Evolutionary conservation across 1,284 basidiomycete species (phyloP).

Genomic region (Porodaedalea pini): DNA sequence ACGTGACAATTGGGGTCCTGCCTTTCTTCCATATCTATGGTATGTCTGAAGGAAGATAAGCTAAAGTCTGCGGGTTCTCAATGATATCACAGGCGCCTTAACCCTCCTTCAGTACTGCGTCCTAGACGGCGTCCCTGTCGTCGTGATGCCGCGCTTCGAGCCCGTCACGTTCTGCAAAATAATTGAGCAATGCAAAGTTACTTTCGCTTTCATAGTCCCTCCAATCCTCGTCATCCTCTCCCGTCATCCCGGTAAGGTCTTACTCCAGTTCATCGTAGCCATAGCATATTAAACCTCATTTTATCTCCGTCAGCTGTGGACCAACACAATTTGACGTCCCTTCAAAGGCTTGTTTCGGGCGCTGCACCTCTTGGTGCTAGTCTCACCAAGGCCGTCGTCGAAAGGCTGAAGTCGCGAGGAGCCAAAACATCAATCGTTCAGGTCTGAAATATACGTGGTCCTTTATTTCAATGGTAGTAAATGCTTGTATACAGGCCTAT

Average conservation of each 20-base stretch:
- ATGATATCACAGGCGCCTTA: constrained; percentile 38
- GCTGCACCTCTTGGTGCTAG: constrained; percentile 78
- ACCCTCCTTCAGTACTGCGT: constrained; percentile 63
- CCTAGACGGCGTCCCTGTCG: constrained; percentile 51
- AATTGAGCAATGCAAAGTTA: constrained; percentile 64
- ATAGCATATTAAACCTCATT: not conserved
- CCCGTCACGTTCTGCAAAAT: constrained; percentile 65
- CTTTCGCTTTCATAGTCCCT: constrained; percentile 70
- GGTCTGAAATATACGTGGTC: constrained; percentile 32
- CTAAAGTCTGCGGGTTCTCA: not conserved
- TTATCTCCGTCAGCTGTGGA: constrained; percentile 43
- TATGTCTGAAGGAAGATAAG: constrained; percentile 23
- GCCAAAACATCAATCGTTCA: constrained; percentile 38
- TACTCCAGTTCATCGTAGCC: not conserved
- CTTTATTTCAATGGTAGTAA: constrained; percentile 1
- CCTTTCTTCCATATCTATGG: constrained; percentile 64
- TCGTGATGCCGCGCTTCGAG: constrained; percentile 74
- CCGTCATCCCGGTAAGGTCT: constrained; percentile 52
- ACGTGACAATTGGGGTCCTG: constrained; percentile 53
- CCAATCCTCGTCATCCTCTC: constrained; percentile 77
- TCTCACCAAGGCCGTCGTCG: constrained; percentile 47
- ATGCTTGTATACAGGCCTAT: constrained; percentile 53
- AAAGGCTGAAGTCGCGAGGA: constrained; percentile 40
- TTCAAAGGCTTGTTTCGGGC: constrained; percentile 66
- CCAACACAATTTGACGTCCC: constrained; percentile 63